Percentiles rank a stretch among this genome's conserved stretches.
Conservation (phyloP, 2,329 filamentous ascomycete genomes). For the Penicillium sp. region DNA sequence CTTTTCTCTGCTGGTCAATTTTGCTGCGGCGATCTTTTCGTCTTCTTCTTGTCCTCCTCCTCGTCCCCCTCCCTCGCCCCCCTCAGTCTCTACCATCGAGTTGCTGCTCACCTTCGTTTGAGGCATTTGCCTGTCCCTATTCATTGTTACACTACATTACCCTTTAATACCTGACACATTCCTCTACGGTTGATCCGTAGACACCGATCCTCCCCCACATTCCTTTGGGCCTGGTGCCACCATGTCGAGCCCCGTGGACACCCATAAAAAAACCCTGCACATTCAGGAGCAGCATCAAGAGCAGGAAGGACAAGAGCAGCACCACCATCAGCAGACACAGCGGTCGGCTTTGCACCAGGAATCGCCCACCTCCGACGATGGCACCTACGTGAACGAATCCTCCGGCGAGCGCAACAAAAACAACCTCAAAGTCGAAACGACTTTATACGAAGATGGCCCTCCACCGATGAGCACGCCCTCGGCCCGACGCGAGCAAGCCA, state of each 20-base stretch:
- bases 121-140: background rate
- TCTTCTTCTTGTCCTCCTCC: background rate
- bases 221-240: slow-evolving; percentile 32
- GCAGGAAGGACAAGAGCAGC: slow-evolving; percentile 31
- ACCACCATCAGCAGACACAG: slow-evolving; percentile 32
- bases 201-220: slow-evolving; percentile 12
- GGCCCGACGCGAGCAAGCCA: slow-evolving; percentile 62
- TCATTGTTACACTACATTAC: background rate
- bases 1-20: too few species aligned
- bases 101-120: background rate
- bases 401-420: slow-evolving; percentile 14
- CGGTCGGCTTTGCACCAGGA: slow-evolving; percentile 29
- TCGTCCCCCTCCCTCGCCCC: background rate
- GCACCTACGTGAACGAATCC: slow-evolving; percentile 34
- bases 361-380: slow-evolving; percentile 36
- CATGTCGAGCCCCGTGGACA: slow-evolving; percentile 43
- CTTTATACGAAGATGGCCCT: slow-evolving; percentile 12
- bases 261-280: slow-evolving; percentile 31
- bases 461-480: slow-evolving; percentile 53
- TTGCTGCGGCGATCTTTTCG: background rate
- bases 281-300: slow-evolving; percentile 30
- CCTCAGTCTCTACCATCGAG: too few species aligned
- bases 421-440: slow-evolving; percentile 34
- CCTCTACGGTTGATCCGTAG: slow-evolving; percentile 8
- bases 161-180: slow-evolving; percentile 1